These are phyloP conservation scores for Sporobolomyces roseus DNA, from an alignment of 768 basidiomycete species.

Conservation along the genomic window DNA sequence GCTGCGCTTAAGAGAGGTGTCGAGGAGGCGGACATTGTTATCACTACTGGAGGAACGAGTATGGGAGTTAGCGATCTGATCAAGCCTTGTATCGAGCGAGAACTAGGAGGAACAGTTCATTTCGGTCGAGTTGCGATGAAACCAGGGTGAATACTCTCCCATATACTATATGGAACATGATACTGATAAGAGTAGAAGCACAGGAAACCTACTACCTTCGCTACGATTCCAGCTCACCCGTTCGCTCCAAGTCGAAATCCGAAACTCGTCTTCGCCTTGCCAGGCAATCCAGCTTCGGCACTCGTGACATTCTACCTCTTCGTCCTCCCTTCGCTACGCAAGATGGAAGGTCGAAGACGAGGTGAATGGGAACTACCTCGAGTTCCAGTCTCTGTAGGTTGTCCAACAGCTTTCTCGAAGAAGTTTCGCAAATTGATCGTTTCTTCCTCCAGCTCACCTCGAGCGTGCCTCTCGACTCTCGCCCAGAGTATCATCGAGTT, in stretches of 20 bases:
- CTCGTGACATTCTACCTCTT: slow-evolving; percentile 77
- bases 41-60: slow-evolving; percentile 85
- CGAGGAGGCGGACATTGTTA: slow-evolving; percentile 64
- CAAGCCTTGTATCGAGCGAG: slow-evolving; percentile 80
- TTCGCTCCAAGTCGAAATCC: slow-evolving; percentile 46
- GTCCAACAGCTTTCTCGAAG: background rate
- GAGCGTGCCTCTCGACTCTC: slow-evolving; percentile 63
- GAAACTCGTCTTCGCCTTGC: slow-evolving; percentile 76
- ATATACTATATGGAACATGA: background rate
- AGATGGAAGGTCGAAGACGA: slow-evolving; percentile 44
- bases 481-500: slow-evolving; percentile 80
- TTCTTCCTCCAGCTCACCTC: slow-evolving; percentile 34
- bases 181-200: background rate
- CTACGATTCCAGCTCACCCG: slow-evolving; percentile 59
- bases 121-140: slow-evolving; percentile 82
- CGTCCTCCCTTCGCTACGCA: slow-evolving; percentile 68
- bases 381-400: slow-evolving; percentile 41
- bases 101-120: slow-evolving; percentile 70
- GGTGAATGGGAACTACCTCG: slow-evolving; percentile 41
- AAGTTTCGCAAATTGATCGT: background rate
- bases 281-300: slow-evolving; percentile 83
- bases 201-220: slow-evolving; percentile 84
- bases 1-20: slow-evolving; percentile 60
- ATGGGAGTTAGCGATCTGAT: slow-evolving; percentile 85
- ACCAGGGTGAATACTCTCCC: slow-evolving; percentile 50